Percentiles rank a stretch among this genome's conserved stretches.
Conservation (phyloP, 2,329 filamentous ascomycete species). For the Hypoxylon sp. region DNA sequence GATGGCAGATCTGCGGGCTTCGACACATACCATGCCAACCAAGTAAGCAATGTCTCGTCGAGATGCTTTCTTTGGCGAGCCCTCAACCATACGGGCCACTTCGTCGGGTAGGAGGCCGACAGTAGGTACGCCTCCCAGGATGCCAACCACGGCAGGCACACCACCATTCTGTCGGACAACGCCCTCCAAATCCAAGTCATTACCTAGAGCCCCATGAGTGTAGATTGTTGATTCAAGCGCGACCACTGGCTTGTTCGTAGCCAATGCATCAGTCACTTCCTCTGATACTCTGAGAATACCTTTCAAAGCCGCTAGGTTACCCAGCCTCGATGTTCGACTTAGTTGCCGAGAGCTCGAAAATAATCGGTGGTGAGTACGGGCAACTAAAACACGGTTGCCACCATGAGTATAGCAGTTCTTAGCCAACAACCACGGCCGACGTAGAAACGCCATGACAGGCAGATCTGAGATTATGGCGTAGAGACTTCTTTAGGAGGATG, state of each 20-base stretch:
- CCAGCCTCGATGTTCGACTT: constrained; percentile 28
- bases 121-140: constrained; percentile 84
- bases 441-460: constrained; percentile 40
- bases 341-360: constrained; percentile 40
- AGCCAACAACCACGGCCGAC: constrained; percentile 31
- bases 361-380: constrained; percentile 7
- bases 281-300: constrained; percentile 79
- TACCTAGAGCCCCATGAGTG: constrained; percentile 90
- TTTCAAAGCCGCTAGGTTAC: constrained; percentile 54
- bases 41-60: constrained; percentile 88
- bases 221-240: constrained; percentile 97
- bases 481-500: neutral
- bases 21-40: constrained; percentile 76
- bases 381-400: constrained; percentile 11
- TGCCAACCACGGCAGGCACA: constrained; percentile 90
- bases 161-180: constrained; percentile 85
- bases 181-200: constrained; percentile 79
- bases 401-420: constrained; percentile 23
- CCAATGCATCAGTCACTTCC: constrained; percentile 84
- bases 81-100: constrained; percentile 79
- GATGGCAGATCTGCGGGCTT: constrained; percentile 16
- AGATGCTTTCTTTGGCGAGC: constrained; percentile 84
- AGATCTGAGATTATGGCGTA: neutral
- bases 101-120: constrained; percentile 84
- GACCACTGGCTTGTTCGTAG: constrained; percentile 84